Evolutionary conservation across 306 rosid species (phyloP), one percentile per base, ranked within the genome.

Genomic region (Quercus agrifolia): DNA sequence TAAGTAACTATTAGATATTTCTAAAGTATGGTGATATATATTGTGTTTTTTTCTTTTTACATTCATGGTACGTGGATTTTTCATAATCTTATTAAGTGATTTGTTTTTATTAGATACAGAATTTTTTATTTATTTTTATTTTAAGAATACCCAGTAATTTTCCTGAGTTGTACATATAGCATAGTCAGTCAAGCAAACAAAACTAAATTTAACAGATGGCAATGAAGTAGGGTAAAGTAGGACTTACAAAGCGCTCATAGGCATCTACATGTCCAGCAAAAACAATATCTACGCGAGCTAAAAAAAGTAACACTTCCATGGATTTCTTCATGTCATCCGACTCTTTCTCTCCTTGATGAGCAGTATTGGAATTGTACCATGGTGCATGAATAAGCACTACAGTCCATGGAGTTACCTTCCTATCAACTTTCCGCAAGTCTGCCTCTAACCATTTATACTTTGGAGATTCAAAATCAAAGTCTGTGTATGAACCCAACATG

Each of bases 211-310:
- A 30, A 21, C 25, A 14, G 49, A 15, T 3, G 20, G 46, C 46
- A 7, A 38, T 38, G 46, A 41, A 74, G 52, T 18, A 62, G 71
- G 41, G 31, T 58, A 27, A 9, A 33, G 2, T 30, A 63, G 49
- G 78, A 49, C 98, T 86, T 69, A 92, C 99, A 68, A 95, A 90
- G 44, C 99, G 97, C 80, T 95, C 98, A 28, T 93, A 91, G 55
- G 98, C 98, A 71, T 95, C 94, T 9, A 93, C 93, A 44, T 94
- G 99, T 0, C 97, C 97, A 0, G 97, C 84, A 76, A 82, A 90
- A 83, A 94, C 91, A 74, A 87, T 68, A 78, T 95, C 99, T 46
- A 93, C 94, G 0, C 88, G 89, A 51, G 96, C 92, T 18, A 68
- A 14, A 64, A 86, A 89, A 62, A 95, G 85, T 82, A 95, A 75